Conservation (phyloP, 495 filamentous ascomycete genomes). For the Penicillium ochrochloron region DNA sequence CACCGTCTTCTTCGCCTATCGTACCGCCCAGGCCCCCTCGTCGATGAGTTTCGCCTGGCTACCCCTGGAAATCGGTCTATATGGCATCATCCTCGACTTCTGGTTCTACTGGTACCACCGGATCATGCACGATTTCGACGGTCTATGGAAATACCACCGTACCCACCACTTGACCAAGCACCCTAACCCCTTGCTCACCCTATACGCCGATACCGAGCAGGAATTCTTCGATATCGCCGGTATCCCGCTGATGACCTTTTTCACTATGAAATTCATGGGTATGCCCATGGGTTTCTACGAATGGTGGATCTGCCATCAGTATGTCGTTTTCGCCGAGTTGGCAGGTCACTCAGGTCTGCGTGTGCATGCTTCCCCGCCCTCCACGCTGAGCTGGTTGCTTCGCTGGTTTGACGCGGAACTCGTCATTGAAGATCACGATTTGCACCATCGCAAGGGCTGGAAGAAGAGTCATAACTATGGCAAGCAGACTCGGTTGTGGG, state of each 20-base stretch:
- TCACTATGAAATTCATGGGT: conserved; percentile 36
- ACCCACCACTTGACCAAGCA: conserved; percentile 49
- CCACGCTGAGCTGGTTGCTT: conserved; percentile 36
- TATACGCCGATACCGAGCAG: conserved; percentile 43
- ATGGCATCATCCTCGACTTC: conserved; percentile 46
- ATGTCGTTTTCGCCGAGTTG: conserved; percentile 42
- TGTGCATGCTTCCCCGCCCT: conserved; percentile 37
- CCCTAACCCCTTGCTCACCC: conserved; percentile 41
- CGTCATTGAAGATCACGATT: conserved; percentile 45
- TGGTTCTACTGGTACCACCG: conserved; percentile 52
- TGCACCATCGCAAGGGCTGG: conserved; percentile 49
- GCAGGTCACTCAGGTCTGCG: conserved; percentile 43
- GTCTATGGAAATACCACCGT: conserved; percentile 46
- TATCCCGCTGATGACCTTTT: conserved; percentile 41
- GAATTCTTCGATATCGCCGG: conserved; percentile 47
- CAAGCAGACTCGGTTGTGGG: conserved; percentile 49
- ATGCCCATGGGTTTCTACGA: conserved; percentile 48
- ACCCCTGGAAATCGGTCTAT: conserved; percentile 37
- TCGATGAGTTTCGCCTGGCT: conserved; percentile 38
- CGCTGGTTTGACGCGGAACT: conserved; percentile 37
- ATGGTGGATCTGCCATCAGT: conserved; percentile 49
- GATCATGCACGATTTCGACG: conserved; percentile 38
- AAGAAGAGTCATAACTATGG: conserved; percentile 47
- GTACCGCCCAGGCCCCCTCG: conserved; percentile 22
- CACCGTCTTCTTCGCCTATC: conserved; percentile 39